These are phyloP conservation scores for Lactarius sp. DNA, from an alignment of 768 basidiomycete genomes.

Conservation along the genomic window DNA sequence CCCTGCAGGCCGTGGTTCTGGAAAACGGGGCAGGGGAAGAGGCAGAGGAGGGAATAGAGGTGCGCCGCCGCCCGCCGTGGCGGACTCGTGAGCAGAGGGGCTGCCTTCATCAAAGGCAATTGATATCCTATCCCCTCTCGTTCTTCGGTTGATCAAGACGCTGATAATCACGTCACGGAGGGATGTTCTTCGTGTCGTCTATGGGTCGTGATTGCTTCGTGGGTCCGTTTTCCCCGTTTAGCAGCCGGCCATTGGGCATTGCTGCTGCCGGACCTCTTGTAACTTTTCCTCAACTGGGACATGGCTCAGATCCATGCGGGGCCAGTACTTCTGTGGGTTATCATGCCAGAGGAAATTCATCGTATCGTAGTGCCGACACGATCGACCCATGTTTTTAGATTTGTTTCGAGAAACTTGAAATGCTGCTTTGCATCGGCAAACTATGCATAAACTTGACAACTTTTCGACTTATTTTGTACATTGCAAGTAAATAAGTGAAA, in stretches of 20 bases:
- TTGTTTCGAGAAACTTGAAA: no score
- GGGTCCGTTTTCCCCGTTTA: not conserved
- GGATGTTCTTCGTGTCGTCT: no score
- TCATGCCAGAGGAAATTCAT: not conserved
- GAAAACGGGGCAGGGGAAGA: slow-evolving; percentile 17
- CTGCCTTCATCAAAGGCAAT: not conserved
- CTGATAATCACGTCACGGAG: no score
- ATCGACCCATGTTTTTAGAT: not conserved
- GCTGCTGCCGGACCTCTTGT: not conserved
- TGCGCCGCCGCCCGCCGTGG: not conserved
- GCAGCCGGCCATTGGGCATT: not conserved
- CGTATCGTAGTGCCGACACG: not conserved
- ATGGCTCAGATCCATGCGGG: not conserved
- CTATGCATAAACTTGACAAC: no score
- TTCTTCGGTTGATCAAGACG: no score
- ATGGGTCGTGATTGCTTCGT: no score
- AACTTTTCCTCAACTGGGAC: not conserved
- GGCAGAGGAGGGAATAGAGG: slow-evolving; percentile 17
- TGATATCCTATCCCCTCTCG: no score
- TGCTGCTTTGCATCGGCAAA: no score
- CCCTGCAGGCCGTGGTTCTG: not conserved
- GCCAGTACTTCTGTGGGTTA: not conserved
- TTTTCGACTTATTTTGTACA: no score
- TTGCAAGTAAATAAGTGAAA: no score
- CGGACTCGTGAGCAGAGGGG: slow-evolving; percentile 5